Percentiles rank a stretch among this genome's conserved stretches.
These are phyloP conservation scores for Coemansia sp. DNA, from an alignment of 192 early-diverging fungal genomes.

Conservation along the genomic window DNA sequence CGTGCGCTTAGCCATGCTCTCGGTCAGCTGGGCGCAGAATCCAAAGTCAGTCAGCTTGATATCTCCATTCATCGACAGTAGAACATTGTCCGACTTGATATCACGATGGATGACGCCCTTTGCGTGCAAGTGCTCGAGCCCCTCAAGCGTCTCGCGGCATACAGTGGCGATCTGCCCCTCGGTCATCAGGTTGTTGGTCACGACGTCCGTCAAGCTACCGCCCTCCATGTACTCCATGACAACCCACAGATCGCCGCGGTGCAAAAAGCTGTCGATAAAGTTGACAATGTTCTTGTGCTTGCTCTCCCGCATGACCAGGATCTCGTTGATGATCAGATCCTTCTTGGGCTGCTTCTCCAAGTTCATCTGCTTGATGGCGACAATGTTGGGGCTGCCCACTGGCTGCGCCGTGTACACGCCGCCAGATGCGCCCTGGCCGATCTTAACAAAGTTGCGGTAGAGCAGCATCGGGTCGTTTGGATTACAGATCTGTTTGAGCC, in stretches of 20 bases:
- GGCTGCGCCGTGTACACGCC: slow-evolving; percentile 93
- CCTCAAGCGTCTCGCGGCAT: slow-evolving; percentile 79
- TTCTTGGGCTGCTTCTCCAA: slow-evolving; percentile 83
- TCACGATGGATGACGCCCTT: slow-evolving; percentile 89
- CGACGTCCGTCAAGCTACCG: slow-evolving; percentile 96
- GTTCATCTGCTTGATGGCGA: slow-evolving; percentile 96
- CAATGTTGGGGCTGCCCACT: slow-evolving; percentile 70
- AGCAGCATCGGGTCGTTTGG: slow-evolving; percentile 83
- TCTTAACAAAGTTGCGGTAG: slow-evolving; percentile 87
- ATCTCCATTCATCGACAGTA: slow-evolving; percentile 75
- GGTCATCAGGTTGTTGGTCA: slow-evolving; percentile 90
- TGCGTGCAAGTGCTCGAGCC: slow-evolving; percentile 78
- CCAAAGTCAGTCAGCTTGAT: slow-evolving; percentile 96
- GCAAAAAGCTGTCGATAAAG: slow-evolving; percentile 89
- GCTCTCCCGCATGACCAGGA: slow-evolving; percentile 91
- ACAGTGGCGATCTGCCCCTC: slow-evolving; percentile 95
- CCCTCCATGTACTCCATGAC: slow-evolving; percentile 99
- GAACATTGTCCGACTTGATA: slow-evolving; percentile 90
- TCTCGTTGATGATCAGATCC: slow-evolving; percentile 93
- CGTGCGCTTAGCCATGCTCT: slow-evolving; percentile 77
- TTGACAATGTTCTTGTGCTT: slow-evolving; percentile 97
- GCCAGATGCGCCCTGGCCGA: slow-evolving; percentile 97
- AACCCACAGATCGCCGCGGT: slow-evolving; percentile 92
- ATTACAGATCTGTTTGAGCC: slow-evolving; percentile 82
- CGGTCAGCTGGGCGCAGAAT: slow-evolving; percentile 90